Evolutionary conservation across 768 basidiomycete species (phyloP), one percentile per base, ranked within the genome.

Genomic region (Saitozyma sp.): DNA sequence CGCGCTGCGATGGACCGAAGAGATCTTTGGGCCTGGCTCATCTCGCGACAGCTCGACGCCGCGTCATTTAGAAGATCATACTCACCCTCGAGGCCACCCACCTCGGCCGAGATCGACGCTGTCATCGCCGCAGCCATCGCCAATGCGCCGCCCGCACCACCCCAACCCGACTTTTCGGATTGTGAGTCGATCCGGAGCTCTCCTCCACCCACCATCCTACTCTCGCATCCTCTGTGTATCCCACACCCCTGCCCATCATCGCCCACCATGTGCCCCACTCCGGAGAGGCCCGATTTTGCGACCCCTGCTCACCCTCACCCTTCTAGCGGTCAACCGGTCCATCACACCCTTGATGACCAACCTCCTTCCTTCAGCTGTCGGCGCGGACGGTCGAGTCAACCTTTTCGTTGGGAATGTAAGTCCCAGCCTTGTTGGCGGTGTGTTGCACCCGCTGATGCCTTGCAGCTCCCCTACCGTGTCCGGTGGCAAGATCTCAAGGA

Each of bases 401-500:
- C 84, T 99, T 8, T 98, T 95, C 73, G 90, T 98, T 29, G 93
- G 92, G 65, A 99, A 99, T 80, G 92, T 94, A 80, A 65, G 89
- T 82, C 17, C 63, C 58, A 38, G 40, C 14, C n/a, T 29, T 62
- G 49, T 59, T 40, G 37, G 17, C 8, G 16, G 8, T 46, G 20
- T 17, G 56, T 45, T 13, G 10, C 53, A n/a, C 14, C 20, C 17
- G 56, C 70, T 72, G 50, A 66, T 13, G 50, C 10, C 45, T 11
- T 62, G 29, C 29, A 94, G 92, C 86, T 99, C 29, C 96, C 96
- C 0, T 98, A 95, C 80, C 85, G 95, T 64, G 94, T 97, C 45
- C 87, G 96, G 59, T 99, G 96, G 96, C 96, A 99, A 82, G 96
- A 99, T 82, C 85, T 99, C 65, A 98, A 99, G 72, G 95, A 99